phyloP scores from a whole-genome alignment of 1,139 yeast species.

The Yamadazyma buinensis region DNA sequence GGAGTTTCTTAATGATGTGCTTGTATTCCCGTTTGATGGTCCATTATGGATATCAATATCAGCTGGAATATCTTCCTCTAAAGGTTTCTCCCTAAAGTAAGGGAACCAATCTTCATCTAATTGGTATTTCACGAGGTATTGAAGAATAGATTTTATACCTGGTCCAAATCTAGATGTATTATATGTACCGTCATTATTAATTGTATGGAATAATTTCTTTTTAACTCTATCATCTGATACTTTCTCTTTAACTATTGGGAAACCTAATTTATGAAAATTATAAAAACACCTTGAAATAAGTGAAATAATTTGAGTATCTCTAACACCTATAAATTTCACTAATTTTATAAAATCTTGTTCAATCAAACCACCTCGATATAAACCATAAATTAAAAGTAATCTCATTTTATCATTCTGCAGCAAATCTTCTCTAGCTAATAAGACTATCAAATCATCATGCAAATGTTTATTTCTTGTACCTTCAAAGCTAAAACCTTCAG shows the following conservation, averaged over 20 bases:
- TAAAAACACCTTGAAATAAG: slow-evolving; percentile 49
- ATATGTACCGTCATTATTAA: slow-evolving; percentile 62
- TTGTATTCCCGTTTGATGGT: slow-evolving; percentile 8
- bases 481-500: slow-evolving; percentile 69
- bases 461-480: slow-evolving; percentile 63
- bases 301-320: slow-evolving; percentile 50
- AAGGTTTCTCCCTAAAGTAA: slow-evolving; percentile 72
- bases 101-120: slow-evolving; percentile 64
- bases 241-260: slow-evolving; percentile 53
- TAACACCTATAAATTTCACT: slow-evolving; percentile 63
- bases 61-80: slow-evolving; percentile 49
- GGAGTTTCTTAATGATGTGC: slow-evolving; percentile 58
- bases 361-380: slow-evolving; percentile 81
- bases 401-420: slow-evolving; percentile 67
- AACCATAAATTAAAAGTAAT: slow-evolving; percentile 69
- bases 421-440: slow-evolving; percentile 52
- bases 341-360: slow-evolving; percentile 72
- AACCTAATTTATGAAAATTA: slow-evolving; percentile 66
- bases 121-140: slow-evolving; percentile 42
- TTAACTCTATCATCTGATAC: slow-evolving; percentile 36
- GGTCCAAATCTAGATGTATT: slow-evolving; percentile 78
- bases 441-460: slow-evolving; percentile 61
- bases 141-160: slow-evolving; percentile 59
- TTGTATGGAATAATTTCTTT: slow-evolving; percentile 56
- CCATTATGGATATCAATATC: slow-evolving; percentile 26